phyloP scores from a whole-genome alignment of 768 basidiomycete species.

The Peribolospora baueri region DNA sequence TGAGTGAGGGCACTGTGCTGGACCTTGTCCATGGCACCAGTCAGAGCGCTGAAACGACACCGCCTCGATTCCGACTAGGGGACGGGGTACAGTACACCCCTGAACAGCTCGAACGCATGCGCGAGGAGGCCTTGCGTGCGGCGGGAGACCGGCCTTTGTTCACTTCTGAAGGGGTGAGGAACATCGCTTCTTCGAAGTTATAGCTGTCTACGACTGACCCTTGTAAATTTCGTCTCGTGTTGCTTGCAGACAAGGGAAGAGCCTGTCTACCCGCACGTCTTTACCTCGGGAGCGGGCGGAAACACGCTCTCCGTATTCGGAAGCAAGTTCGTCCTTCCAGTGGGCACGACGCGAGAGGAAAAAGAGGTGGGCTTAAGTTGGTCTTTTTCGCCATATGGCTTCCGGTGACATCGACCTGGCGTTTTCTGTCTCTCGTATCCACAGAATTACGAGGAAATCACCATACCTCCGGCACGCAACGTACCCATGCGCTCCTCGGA shows the following conservation, averaged over 20 bases:
- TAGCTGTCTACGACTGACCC: conserved; percentile 5
- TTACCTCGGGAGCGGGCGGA: conserved; percentile 43
- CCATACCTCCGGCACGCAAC: conserved; percentile 56
- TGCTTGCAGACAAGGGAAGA: conserved; percentile 10
- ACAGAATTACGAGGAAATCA: conserved; percentile 70
- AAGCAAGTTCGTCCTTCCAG: conserved; percentile 51
- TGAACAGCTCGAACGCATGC: neutral
- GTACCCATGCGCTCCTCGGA: conserved; percentile 51
- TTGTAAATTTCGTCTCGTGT: conserved; percentile 8
- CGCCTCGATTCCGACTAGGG: too few species aligned
- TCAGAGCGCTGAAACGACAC: too few species aligned
- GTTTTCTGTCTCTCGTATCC: neutral
- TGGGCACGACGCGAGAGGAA: conserved; percentile 47
- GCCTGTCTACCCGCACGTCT: conserved; percentile 55
- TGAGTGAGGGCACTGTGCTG: too few species aligned
- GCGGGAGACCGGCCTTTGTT: conserved; percentile 1
- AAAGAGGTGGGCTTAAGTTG: conserved; percentile 31
- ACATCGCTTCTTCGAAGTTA: conserved; percentile 5
- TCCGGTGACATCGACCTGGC: neutral
- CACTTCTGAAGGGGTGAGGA: neutral
- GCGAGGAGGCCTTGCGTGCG: neutral
- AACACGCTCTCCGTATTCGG: conserved; percentile 49
- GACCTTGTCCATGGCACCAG: too few species aligned
- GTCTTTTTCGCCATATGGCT: neutral
- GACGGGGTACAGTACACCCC: too few species aligned